Evolutionary conservation across 805 yeast species (phyloP).

Genomic region (Cyberlindnera maclurae): DNA sequence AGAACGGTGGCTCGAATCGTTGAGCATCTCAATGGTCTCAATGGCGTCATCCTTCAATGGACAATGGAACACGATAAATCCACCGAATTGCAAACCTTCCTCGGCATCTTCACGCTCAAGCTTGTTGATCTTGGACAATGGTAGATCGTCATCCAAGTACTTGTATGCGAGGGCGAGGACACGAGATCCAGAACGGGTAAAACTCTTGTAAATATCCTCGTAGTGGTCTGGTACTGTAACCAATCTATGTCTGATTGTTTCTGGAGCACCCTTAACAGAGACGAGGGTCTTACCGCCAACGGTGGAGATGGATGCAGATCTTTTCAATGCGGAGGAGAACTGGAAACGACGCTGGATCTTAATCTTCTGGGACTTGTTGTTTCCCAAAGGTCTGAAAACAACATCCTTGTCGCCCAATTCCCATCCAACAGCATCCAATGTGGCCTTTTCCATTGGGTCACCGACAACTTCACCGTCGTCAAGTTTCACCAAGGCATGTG

Average conservation of each 20-base stretch:
- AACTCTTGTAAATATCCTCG: conserved; percentile 80
- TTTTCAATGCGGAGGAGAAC: conserved; percentile 90
- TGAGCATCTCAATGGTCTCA: conserved; percentile 84
- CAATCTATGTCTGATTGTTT: conserved; percentile 79
- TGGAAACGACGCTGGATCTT: conserved; percentile 89
- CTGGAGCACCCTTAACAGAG: conserved; percentile 97
- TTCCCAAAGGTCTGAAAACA: conserved; percentile 39
- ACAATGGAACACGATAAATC: conserved; percentile 94
- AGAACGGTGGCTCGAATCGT: conserved; percentile 91
- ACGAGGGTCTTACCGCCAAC: conserved; percentile 54
- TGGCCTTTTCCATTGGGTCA: conserved; percentile 98
- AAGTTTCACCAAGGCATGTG: conserved; percentile 89
- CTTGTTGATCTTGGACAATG: conserved; percentile 45
- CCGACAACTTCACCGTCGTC: conserved; percentile 98
- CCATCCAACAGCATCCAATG: conserved; percentile 85
- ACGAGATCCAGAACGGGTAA: conserved; percentile 93
- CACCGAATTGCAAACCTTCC: conserved; percentile 69
- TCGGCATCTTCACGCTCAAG: conserved; percentile 75
- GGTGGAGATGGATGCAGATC: conserved; percentile 82
- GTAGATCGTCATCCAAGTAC: conserved; percentile 44
- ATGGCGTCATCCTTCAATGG: conserved; percentile 93
- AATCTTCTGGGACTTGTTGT: conserved; percentile 38
- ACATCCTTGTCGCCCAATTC: conserved; percentile 68
- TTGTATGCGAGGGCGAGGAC: conserved; percentile 94
- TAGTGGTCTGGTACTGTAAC: conserved; percentile 64